phyloP scores from a whole-genome alignment of 2,329 filamentous ascomycete genomes.

The Pseudogymnoascus sp. region DNA sequence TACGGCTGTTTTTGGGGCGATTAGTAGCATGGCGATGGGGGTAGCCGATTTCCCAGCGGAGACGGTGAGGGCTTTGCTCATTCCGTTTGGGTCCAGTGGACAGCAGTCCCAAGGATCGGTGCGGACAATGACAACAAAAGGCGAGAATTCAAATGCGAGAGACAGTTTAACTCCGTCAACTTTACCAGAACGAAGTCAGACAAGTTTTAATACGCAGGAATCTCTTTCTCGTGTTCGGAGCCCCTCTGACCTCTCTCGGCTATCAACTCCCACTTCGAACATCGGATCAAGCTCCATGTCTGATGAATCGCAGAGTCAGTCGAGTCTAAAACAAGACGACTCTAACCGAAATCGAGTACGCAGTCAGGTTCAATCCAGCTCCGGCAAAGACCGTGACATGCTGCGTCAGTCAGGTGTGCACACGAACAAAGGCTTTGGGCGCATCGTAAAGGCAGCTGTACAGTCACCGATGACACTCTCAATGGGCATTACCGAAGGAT shows the following conservation, averaged over 20 bases:
- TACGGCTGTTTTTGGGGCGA: conserved; percentile 67
- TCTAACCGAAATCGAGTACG: too few species aligned
- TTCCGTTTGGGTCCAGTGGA: conserved; percentile 6
- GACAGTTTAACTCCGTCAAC: conserved; percentile 13
- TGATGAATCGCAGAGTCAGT: too few species aligned
- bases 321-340: too few species aligned
- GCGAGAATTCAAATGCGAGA: conserved; percentile 10
- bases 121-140: conserved; percentile 12
- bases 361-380: too few species aligned
- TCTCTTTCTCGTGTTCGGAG: too few species aligned
- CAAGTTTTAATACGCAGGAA: conserved; percentile 14
- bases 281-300: too few species aligned
- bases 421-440: too few species aligned
- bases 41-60: conserved; percentile 63
- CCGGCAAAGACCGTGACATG: too few species aligned
- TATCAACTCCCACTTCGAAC: too few species aligned
- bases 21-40: conserved; percentile 72
- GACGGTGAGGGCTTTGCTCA: conserved; percentile 37
- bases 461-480: conserved; percentile 81
- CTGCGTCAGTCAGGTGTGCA: too few species aligned
- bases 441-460: conserved; percentile 30
- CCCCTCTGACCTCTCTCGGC: too few species aligned
- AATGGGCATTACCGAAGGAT: conserved; percentile 72
- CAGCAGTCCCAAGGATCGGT: conserved; percentile 14
- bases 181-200: conserved; percentile 16